Evolutionary conservation across 257 asterid species (phyloP), one percentile per base, ranked within the genome.

Genomic region (Ilex aquifolium): DNA sequence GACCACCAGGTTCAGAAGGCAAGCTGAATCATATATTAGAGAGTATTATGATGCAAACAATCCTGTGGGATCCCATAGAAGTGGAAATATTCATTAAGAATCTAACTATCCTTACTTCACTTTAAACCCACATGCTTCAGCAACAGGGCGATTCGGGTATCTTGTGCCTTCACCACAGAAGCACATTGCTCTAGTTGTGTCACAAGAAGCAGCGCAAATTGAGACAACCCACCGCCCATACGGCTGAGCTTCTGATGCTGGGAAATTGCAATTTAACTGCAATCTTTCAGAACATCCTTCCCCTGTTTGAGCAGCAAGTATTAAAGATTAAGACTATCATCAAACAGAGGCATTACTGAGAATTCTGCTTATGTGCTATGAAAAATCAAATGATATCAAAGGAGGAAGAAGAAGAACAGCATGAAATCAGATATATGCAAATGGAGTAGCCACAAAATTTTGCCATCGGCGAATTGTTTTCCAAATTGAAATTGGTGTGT

Each of bases 91-190:
- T 29, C 14, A 31, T 42, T 17, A 67, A 66, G 68, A 71, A 62
- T 57, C 61, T 55, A 30, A 4, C 49, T 5, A 30, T 62, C 68
- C 91, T 87, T 80, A 92, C 99, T 72, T 79, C 70, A 85, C 78
- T 67, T 57, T 77, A 72, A 93, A 93, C 59, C 99, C 99, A 65
- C 99, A 93, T 32, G 88, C 51, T 79, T 93, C 99, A 7, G 96
- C 73, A 66, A 65, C 80, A 58, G 99, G 97, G 53, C 99, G 97
- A 77, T 84, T 82, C 15, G 99, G 97, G 73, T 89, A 93, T 69
- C 82, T 93, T 62, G 99, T 82, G 63, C 99, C 96, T 74, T 87
- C 90, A 63, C 99, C 99, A 72, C 99, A 93, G 73, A 89, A 93
- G 79, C 99, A 93, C 97, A 90, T 85, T 66, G 96, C 97, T 74